Base-by-base conservation (phyloP, 306 rosid genomes). In the Arachis stenosperma region DNA sequence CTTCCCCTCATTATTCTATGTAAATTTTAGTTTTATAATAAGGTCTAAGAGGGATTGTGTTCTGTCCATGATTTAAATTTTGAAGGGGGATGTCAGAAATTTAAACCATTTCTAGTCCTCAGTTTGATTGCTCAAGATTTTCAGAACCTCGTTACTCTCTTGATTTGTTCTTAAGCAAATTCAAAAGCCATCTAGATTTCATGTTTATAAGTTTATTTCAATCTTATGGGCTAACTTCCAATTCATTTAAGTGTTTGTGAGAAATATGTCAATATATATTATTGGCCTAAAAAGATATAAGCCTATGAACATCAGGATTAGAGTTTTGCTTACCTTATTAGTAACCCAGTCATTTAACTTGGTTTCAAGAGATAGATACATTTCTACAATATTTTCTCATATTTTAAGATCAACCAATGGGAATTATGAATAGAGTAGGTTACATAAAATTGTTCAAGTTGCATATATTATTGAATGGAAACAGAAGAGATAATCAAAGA, bases 281-380 rank as follows among this genome's bases (percentile, higher is more conserved):
- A 47, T 65, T 63, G 41, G 53, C 51, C 22, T 43, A 71, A 53
- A 37, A 58, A 39, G 29, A 65, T 72, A 44, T 65, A 41, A 37
- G 17, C 15, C 55, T 48, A 7, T 47, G 71, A 81, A 67, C 67
- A 59, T 69, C 79, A 56, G 51, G 68, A 57, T 56, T 51, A 57
- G 64, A 54, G 50, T 48, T 56, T 44, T 64, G 64, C 6, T 72
- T 39, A 65, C 42, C 52, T 65, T 13, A 39, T 67, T 63, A n/a
- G 63, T 48, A 22, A 51, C 11, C 42, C 36, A 43, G 27, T 43
- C 75, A 70, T 55, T 30, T 57, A 5, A 71, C 40, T 9, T 61
- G 47, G 55, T 63, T 71, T 46, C n/a, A 57, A 29, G 17, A 56
- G 73, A 40, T 56, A 47, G 53, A 66, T 58, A 42, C 42, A 56